A percentile compares a stretch with the other conserved stretches of the same genome.
Conservation (phyloP, 2,329 filamentous ascomycete species). For the Grosmannia clavigera region DNA sequence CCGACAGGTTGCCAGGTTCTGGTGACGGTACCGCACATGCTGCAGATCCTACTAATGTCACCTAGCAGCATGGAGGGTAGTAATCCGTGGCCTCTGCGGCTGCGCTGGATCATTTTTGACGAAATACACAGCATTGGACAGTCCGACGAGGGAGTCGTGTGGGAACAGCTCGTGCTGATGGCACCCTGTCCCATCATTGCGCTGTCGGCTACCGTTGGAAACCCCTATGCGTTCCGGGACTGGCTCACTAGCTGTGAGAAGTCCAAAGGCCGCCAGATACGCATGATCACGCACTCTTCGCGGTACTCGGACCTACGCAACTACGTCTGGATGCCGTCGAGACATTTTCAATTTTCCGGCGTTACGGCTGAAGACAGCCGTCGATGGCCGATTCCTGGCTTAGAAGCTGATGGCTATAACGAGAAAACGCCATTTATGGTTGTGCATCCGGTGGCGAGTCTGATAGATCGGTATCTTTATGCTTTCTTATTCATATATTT, state of each 20-base stretch:
- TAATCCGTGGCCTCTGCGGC: conserved; percentile 48
- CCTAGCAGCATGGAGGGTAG: conserved; percentile 41
- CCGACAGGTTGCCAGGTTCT: conserved; percentile 60
- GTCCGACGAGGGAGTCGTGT: conserved; percentile 61
- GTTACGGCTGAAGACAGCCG: conserved; percentile 16
- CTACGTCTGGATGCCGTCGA: conserved; percentile 48
- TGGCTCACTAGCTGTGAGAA: conserved; percentile 57
- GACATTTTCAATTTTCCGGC: conserved; percentile 33
- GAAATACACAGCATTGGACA: conserved; percentile 74
- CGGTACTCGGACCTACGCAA: conserved; percentile 72
- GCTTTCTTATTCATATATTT: too few relatives aligned
- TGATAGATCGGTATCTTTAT: neutral
- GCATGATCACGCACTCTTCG: conserved; percentile 54
- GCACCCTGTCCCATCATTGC: conserved; percentile 69
- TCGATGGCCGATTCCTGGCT: conserved; percentile 29
- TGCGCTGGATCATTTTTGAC: conserved; percentile 70
- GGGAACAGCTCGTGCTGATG: conserved; percentile 65
- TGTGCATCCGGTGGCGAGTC: conserved; percentile 10
- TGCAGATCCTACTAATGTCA: conserved; percentile 64
- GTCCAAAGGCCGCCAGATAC: conserved; percentile 48
- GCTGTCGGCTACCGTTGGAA: conserved; percentile 68
- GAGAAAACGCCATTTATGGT: neutral
- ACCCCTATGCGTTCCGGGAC: conserved; percentile 54
- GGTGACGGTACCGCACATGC: conserved; percentile 64
- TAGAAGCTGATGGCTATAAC: conserved; percentile 26